These are phyloP conservation scores for Raphanus hybrid DNA, from an alignment of 441 rosid genomes.

Conservation along the genomic window DNA sequence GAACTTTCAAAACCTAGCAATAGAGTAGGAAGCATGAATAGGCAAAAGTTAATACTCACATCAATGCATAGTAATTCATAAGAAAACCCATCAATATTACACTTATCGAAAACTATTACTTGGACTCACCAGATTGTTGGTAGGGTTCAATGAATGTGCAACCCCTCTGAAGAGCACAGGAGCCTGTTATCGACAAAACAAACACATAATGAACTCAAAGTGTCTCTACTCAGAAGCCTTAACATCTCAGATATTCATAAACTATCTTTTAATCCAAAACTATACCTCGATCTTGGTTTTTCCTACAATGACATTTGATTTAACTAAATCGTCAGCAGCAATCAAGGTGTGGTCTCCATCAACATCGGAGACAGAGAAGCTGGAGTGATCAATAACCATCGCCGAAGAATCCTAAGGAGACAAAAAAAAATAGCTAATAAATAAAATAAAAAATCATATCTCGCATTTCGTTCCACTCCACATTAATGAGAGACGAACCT, in stretches of 20 bases:
- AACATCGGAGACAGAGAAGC: conserved; percentile 60
- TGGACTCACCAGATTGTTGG: conserved; percentile 61
- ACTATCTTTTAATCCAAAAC: conserved; percentile 3
- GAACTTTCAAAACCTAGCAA: conserved; percentile 71
- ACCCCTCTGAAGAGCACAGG: conserved; percentile 84
- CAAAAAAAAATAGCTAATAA: not conserved
- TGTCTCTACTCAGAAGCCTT: not conserved
- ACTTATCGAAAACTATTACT: not conserved
- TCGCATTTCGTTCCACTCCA: not conserved
- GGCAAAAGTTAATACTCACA: conserved; percentile 10
- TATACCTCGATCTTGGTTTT: conserved; percentile 66
- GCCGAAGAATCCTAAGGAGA: conserved; percentile 65
- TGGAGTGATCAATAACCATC: conserved; percentile 73
- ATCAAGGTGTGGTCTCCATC: conserved; percentile 82
- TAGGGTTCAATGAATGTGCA: conserved; percentile 78
- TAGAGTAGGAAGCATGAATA: conserved; percentile 15
- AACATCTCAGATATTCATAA: not conserved
- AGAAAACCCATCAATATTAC: not conserved
- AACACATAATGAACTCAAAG: conserved; percentile 7
- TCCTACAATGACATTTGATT: conserved; percentile 71
- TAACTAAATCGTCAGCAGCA: conserved; percentile 63
- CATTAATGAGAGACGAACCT: conserved; percentile 48
- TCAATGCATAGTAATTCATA: conserved; percentile 16
- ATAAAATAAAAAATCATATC: not conserved
- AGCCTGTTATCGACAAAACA: conserved; percentile 52